Base-by-base conservation (phyloP, 768 basidiomycete species). In the Lyophyllum atratum region DNA sequence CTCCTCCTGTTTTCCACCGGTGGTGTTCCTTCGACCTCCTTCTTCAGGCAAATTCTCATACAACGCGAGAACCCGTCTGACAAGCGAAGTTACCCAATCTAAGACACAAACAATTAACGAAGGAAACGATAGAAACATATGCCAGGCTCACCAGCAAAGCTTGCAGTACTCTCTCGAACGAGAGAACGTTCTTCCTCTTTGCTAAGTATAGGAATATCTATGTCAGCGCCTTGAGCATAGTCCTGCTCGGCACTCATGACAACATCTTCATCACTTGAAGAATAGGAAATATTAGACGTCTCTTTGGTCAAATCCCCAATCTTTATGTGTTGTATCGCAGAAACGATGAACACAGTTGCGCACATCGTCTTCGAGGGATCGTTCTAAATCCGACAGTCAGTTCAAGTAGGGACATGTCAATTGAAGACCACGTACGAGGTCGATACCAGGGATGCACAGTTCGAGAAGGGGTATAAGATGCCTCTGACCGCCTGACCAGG, bases 41-140 rank as follows among this genome's bases (percentile, higher is more conserved):
- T 96, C 95, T 69, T 98, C 96, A 0, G 95, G 95, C 4, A 98
- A 76, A 67, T 96, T 95, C 74, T 95, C 92, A 66, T 90, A 95
- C 19, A 98, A 74, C 1, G 90, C 84, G 51, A 93, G 77, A 50
- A 93, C 84, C 10, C 92, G 84, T 15, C 90, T 79, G 65, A 93
- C 87, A 28, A 93, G 81, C 21, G 87, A 85, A 0, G 81, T 81
- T 12, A 93, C 86, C 92, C 92, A 93, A 66, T 90, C 92, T 92
- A 57, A 12, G 57, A 45, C 31, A 9, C 14, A 19, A 28, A 46
- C 24, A 50, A 33, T 49, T 45, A n/a, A 40, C 43, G 28, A 17
- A 34, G n/a, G 50, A 17, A 21, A 21, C 24, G 34, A 14, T 31
- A 54, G 24, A 12, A n/a, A 54, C 19, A 34, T 45, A 42, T 49